These are phyloP conservation scores for Dioscorea dumetorum DNA, from an alignment of 106 monocot species.

Conservation along the genomic window DNA sequence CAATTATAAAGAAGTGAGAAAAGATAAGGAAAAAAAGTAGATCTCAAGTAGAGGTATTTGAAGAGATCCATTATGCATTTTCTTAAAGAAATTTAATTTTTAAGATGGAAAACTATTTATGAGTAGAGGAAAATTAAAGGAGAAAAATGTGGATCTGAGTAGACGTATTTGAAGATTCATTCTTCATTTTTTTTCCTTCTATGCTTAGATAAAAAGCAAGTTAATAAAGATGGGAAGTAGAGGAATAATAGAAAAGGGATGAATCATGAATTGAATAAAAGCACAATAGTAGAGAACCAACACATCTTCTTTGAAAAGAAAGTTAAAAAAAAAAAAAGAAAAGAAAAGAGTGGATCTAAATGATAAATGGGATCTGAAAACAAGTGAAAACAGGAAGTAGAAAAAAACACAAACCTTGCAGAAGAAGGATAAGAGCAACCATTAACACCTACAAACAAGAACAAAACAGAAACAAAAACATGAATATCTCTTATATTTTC, in stretches of 20 bases:
- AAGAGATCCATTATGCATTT: no score
- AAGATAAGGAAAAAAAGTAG: neutral
- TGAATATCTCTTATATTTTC: neutral
- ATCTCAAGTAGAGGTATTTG: no score
- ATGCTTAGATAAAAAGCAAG: no score
- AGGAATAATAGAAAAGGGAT: neutral
- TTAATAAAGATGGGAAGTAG: no score
- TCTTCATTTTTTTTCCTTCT: neutral
- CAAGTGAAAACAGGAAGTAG: neutral
- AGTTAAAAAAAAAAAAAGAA: no score
- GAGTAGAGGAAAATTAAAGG: no score
- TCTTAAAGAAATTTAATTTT: no score
- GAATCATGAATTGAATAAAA: neutral
- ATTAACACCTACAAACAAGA: slow-evolving; percentile 13
- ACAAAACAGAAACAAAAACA: neutral
- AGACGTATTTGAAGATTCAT: neutral
- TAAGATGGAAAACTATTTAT: no score
- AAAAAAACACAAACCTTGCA: slow-evolving; percentile 6
- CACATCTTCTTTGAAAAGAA: neutral
- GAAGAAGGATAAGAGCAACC: slow-evolving; percentile 17
- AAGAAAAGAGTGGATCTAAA: no score
- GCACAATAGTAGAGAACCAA: no score
- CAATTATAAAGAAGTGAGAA: neutral
- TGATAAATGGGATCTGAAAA: neutral
- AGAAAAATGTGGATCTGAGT: no score